These are phyloP conservation scores for Fusarium nurragi DNA, from an alignment of 2,329 filamentous ascomycete species.

Conservation along the genomic window DNA sequence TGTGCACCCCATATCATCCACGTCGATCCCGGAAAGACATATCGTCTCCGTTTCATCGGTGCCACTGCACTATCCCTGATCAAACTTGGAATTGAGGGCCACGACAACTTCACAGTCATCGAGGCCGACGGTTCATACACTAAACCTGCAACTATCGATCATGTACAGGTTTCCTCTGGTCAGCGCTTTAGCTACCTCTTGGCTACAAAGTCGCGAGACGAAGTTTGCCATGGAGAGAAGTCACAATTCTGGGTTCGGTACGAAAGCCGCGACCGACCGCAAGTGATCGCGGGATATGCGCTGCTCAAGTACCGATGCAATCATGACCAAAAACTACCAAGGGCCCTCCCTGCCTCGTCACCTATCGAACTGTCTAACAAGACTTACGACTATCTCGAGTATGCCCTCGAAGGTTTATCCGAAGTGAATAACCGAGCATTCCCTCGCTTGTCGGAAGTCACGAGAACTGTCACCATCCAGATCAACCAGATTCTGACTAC, in stretches of 20 bases:
- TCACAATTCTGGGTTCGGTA: slow-evolving; percentile 29
- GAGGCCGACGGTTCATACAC: slow-evolving; percentile 32
- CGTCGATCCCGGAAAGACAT: slow-evolving; percentile 10
- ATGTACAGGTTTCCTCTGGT: slow-evolving; percentile 20
- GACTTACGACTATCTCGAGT: slow-evolving; percentile 56
- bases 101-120: slow-evolving; percentile 12
- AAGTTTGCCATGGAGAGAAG: background rate
- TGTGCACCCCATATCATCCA: slow-evolving; percentile 26
- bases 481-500: slow-evolving; percentile 52
- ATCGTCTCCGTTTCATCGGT: slow-evolving; percentile 24
- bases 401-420: slow-evolving; percentile 42
- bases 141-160: slow-evolving; percentile 1
- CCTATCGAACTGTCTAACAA: slow-evolving; percentile 48
- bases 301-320: slow-evolving; percentile 17
- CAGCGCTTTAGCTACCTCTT: slow-evolving; percentile 30
- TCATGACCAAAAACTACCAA: background rate
- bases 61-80: slow-evolving; percentile 22
- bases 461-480: slow-evolving; percentile 59
- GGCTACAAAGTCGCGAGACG: background rate
- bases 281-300: slow-evolving; percentile 22
- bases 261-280: slow-evolving; percentile 25
- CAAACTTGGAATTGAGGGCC: slow-evolving; percentile 18
- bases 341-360: slow-evolving; percentile 1
- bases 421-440: slow-evolving; percentile 31
- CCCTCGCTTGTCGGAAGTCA: slow-evolving; percentile 58